Base-by-base conservation (phyloP, 106 monocot species). In the Dioscorea alata region DNA sequence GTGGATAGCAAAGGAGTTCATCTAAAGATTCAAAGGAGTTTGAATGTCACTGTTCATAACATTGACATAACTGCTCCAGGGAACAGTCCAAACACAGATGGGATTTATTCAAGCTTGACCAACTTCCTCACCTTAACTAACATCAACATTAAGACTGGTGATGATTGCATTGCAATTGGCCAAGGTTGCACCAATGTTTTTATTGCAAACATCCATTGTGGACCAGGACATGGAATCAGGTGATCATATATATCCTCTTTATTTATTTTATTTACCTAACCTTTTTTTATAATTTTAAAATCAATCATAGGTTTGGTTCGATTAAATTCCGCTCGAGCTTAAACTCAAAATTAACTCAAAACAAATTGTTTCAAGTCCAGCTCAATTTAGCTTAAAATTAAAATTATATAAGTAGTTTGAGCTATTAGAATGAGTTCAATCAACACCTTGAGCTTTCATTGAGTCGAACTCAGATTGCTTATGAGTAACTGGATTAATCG, bases 11-110 rank as follows among this genome's bases (percentile, higher is more conserved):
- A 81, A 63, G 64, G 57, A 34, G 71, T 81, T 60, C 85, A 85
- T 72, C 42, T 81, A 23, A 64, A 65, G 59, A 31, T 85, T 19
- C 69, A 72, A 20, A 13, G 50, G 14, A 69, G 75, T 67, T 21
- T 16, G 0, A 35, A 71, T 68, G 28, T 85, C 42, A 59, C n/a
- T 12, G 53, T 78, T 13, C 57, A 22, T 1, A 15, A 24, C 15
- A 23, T 86, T 17, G 76, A 65, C 51, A 77, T 87, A 21, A 57
- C 70, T 0, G 79, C 83, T 15, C 86, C 82, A 0, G 69, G 2
- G 1, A 50, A 80, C 33, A 87, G 86, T 70, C 86, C 82, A 23
- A 87, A 87, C 80, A 87, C 86, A 0, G 86, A 87, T 56, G 82
- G 82, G 33, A 73, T 87, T 62, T 83, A 87, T 60, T 31, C 83